Evolutionary conservation across 1,139 yeast species (phyloP).

Genomic region (Wickerhamomyces sp.): DNA sequence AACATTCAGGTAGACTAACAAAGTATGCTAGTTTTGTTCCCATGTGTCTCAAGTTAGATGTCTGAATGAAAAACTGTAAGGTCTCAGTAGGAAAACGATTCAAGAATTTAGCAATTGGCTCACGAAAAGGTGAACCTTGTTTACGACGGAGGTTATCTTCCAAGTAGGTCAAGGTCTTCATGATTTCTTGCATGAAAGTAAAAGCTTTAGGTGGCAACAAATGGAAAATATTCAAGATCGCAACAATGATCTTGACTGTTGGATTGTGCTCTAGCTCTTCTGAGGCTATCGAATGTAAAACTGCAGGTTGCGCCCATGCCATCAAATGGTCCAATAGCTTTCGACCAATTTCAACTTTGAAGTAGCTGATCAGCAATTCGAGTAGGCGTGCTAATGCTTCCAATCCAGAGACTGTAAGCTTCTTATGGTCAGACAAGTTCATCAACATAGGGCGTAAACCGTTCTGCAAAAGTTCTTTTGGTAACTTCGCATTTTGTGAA

Average conservation of each 20-base stretch:
- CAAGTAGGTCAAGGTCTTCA: constrained; percentile 67
- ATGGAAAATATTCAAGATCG: constrained; percentile 88
- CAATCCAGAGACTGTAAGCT: constrained; percentile 81
- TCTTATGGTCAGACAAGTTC: constrained; percentile 91
- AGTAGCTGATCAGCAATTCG: constrained; percentile 84
- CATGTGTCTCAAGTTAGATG: constrained; percentile 61
- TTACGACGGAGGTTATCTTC: constrained; percentile 85
- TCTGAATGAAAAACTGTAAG: constrained; percentile 61
- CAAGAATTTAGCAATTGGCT: constrained; percentile 85
- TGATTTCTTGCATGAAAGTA: constrained; percentile 83
- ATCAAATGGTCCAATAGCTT: constrained; percentile 87
- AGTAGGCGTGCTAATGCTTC: constrained; percentile 87
- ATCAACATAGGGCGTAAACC: constrained; percentile 93
- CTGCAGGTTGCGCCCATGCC: constrained; percentile 93
- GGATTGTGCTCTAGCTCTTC: constrained; percentile 76
- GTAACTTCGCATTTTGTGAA: constrained; percentile 81
- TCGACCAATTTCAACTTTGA: constrained; percentile 94
- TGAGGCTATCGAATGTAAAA: constrained; percentile 64
- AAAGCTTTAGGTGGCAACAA: constrained; percentile 88
- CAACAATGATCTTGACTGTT: constrained; percentile 81
- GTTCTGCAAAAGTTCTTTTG: constrained; percentile 87
- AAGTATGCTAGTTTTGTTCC: constrained; percentile 65
- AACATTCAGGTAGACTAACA: constrained; percentile 54
- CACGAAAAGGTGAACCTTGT: constrained; percentile 83
- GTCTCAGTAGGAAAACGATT: constrained; percentile 79